Conservation (phyloP, 192 early-diverging fungal species). For the Linnemannia hyalina region DNA sequence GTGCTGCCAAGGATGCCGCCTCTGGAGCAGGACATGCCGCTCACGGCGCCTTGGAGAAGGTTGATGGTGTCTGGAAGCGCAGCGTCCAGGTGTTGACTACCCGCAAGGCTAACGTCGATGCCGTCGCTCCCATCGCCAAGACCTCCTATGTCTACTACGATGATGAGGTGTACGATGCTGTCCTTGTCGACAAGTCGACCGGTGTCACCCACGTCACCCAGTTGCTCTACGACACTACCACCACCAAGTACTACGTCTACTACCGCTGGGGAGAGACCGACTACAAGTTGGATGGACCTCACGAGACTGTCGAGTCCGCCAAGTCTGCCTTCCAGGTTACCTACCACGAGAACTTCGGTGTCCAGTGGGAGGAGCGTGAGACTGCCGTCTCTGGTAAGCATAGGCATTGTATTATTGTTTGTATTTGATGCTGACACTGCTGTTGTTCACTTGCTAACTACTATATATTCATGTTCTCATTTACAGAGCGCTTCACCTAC, state of each 20-base stretch:
- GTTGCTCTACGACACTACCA: constrained; percentile 9
- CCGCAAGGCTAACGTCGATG: constrained; percentile 20
- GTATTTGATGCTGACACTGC: too few species aligned
- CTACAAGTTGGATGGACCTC: constrained; percentile 17
- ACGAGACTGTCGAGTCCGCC: constrained; percentile 20
- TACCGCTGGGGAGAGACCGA: constrained; percentile 18
- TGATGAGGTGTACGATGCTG: constrained; percentile 28
- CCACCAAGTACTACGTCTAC: constrained; percentile 16
- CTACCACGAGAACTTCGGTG: constrained; percentile 12
- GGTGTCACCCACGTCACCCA: constrained; percentile 21
- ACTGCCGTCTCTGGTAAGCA: not conserved
- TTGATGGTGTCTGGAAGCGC: constrained; percentile 35
- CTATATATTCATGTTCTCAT: too few species aligned
- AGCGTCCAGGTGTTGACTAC: constrained; percentile 19
- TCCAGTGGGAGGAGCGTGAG: constrained; percentile 23
- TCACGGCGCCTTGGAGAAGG: constrained; percentile 3
- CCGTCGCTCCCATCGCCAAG: constrained; percentile 17
- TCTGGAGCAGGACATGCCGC: constrained; percentile 10
- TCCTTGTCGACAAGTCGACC: constrained; percentile 10
- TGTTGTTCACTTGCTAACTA: too few species aligned
- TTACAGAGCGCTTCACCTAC: too few species aligned
- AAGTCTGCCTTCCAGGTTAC: constrained; percentile 9
- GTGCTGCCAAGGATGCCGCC: too few species aligned
- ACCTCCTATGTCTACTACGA: constrained; percentile 25
- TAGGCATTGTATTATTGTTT: not conserved